These are phyloP conservation scores for Hypoxylon fuscum DNA, from an alignment of 495 filamentous ascomycete genomes.

Conservation along the genomic window DNA sequence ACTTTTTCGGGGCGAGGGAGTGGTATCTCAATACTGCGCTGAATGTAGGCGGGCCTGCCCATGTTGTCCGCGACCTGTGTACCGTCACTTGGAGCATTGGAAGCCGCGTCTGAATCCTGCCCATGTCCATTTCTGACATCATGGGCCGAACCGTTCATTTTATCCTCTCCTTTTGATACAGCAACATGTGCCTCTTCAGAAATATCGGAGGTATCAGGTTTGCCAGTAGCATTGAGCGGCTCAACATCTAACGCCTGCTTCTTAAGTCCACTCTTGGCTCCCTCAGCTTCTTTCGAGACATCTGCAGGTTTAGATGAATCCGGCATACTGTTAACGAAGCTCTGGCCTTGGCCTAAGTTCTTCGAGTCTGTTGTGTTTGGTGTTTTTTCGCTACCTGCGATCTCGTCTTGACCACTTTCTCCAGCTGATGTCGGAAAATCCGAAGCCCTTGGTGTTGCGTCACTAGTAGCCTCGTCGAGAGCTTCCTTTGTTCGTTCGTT, in stretches of 20 bases:
- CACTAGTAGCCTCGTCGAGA: not conserved
- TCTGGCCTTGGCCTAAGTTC: not conserved
- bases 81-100: not conserved
- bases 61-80: constrained; percentile 37
- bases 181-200: constrained; percentile 25
- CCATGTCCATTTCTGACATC: not conserved
- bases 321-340: not conserved
- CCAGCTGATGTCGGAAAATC: not conserved
- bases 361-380: not conserved
- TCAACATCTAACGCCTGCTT: not conserved
- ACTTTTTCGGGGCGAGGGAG: constrained; percentile 31
- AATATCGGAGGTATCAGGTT: constrained; percentile 28
- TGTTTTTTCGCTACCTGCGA: not conserved
- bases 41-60: constrained; percentile 40
- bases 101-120: not conserved
- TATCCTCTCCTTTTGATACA: constrained; percentile 2
- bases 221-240: constrained; percentile 22
- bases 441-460: not conserved
- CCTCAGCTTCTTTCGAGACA: constrained; percentile 34
- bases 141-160: not conserved
- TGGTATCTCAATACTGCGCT: constrained; percentile 43
- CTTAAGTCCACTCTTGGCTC: constrained; percentile 7
- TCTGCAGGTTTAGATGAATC: constrained; percentile 15
- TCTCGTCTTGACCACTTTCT: not conserved
- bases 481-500: constrained; percentile 23